Evolutionary conservation across 1,284 basidiomycete genomes (phyloP).

Genomic region (Boletus smithii): DNA sequence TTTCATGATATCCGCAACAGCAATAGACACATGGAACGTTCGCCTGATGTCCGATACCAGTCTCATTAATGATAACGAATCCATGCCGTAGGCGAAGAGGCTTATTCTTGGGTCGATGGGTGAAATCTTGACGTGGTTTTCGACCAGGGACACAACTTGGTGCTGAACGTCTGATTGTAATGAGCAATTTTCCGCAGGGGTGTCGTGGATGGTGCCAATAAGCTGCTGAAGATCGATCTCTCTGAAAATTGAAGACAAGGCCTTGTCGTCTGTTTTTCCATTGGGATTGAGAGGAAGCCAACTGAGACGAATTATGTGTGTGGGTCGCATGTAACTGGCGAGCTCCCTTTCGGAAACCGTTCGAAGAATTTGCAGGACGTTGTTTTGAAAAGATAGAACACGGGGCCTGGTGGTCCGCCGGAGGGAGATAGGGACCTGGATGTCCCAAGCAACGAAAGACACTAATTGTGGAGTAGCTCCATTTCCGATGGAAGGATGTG

Average conservation of each 20-base stretch:
- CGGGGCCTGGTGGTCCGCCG: slow-evolving; percentile 39
- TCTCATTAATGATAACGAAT: slow-evolving; percentile 42
- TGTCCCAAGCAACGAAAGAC: slow-evolving; percentile 44
- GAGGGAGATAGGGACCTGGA: slow-evolving; percentile 34
- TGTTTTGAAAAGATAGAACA: slow-evolving; percentile 30
- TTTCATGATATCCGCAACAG: slow-evolving; percentile 44
- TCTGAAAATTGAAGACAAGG: slow-evolving; percentile 39
- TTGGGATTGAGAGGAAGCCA: slow-evolving; percentile 49
- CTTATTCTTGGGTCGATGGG: slow-evolving; percentile 26
- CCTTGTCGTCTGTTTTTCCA: slow-evolving; percentile 47
- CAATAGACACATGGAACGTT: slow-evolving; percentile 29
- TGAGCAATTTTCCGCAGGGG: neutral
- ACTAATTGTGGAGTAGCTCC: slow-evolving; percentile 41
- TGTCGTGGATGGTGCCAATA: slow-evolving; percentile 5
- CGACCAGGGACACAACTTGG: slow-evolving; percentile 15
- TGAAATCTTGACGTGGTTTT: slow-evolving; percentile 10
- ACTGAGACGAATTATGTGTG: slow-evolving; percentile 45
- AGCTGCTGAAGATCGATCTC: slow-evolving; percentile 32
- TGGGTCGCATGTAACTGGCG: slow-evolving; percentile 51
- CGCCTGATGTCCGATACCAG: slow-evolving; percentile 39
- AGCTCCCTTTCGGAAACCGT: slow-evolving; percentile 41
- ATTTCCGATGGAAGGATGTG: slow-evolving; percentile 44
- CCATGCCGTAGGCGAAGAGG: slow-evolving; percentile 47
- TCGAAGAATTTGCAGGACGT: slow-evolving; percentile 36
- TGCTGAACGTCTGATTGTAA: slow-evolving; percentile 1